These are phyloP conservation scores for Rhizophlyctis rosea DNA, from an alignment of 192 early-diverging fungal genomes.

Conservation along the genomic window DNA sequence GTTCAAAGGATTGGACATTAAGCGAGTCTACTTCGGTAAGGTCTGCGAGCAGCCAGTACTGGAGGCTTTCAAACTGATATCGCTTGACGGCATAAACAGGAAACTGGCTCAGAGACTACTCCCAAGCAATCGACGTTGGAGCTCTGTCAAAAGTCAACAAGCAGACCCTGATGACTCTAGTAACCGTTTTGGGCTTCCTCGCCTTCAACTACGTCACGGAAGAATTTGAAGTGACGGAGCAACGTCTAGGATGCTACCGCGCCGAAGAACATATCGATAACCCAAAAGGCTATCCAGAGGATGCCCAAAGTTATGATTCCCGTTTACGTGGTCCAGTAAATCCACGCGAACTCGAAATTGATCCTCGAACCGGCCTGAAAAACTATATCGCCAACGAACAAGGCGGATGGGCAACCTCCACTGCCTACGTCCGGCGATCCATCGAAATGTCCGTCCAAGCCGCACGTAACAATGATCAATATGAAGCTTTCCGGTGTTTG, in stretches of 20 bases:
- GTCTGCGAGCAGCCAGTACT: background rate
- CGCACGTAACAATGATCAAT: slow-evolving; percentile 5
- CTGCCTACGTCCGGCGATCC: slow-evolving; percentile 19
- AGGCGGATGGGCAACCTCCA: slow-evolving; percentile 31
- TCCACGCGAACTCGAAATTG: slow-evolving; percentile 21
- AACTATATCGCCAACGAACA: slow-evolving; percentile 29
- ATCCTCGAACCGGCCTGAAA: slow-evolving; percentile 24
- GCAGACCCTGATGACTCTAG: slow-evolving; percentile 15
- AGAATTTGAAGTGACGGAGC: slow-evolving; percentile 30
- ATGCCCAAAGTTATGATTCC: slow-evolving; percentile 22
- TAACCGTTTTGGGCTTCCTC: slow-evolving; percentile 21
- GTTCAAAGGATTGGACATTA: slow-evolving; percentile 22
- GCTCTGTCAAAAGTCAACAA: slow-evolving; percentile 23
- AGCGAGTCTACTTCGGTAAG: slow-evolving; percentile 20
- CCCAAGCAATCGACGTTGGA: slow-evolving; percentile 30
- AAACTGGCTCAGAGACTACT: slow-evolving; percentile 31
- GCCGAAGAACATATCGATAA: slow-evolving; percentile 34
- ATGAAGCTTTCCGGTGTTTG: slow-evolving; percentile 23
- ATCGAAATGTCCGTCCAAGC: slow-evolving; percentile 15
- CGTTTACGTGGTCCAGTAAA: slow-evolving; percentile 21
- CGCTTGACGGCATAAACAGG: slow-evolving; percentile 12
- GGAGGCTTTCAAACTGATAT: background rate
- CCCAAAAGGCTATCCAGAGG: slow-evolving; percentile 29
- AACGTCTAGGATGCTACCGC: slow-evolving; percentile 25
- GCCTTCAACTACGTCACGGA: slow-evolving; percentile 24